Base-by-base conservation (phyloP, 441 rosid genomes). In the Syzygium malaccense region DNA sequence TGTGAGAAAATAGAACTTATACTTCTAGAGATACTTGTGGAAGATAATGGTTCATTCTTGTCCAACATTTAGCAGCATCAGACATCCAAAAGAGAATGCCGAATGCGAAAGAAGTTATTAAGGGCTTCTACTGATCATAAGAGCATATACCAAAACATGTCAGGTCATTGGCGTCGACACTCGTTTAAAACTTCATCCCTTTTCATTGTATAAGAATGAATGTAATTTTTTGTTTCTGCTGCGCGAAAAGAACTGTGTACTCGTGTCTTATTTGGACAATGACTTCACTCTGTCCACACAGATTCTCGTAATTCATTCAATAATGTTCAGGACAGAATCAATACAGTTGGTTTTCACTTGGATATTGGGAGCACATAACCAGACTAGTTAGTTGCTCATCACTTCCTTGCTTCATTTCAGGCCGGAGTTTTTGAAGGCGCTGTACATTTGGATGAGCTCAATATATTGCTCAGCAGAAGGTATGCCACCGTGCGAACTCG, bases 391-490 rank as follows among this genome's bases (percentile, higher is more conserved):
- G n/a, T 85, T 3, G 86, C 62, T 55, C 41, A 53, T 54, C 19
- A 3, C 48, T 66, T 86, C 4, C 28, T 87, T 55, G 85, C 23
- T 75, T 53, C 55, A 66, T 64, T 90, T 60, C 91, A 97, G 99
- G 91, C 92, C 57, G 88, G 95, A 87, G 98, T 97, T 48, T 94
- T 92, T 90, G 93, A 94, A 91, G 95, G 94, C 56, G 93, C 93
- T 30, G 94, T 96, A 41, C 99, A 92, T 92, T 91, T 97, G 95
- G 97, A 97, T 33, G 99, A 96, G 91, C 98, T 95, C 88, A 91
- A 90, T 89, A 93, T 95, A 85, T 88, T 96, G 87, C 88, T 96
- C 56, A 91, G 92, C 87, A 89, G 95, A 93, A 98, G 98, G 99
- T 98, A 92, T 45, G 19, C 18, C 51, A 41, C 51, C 2, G 51